Evolutionary conservation across 768 basidiomycete genomes (phyloP).

Genomic region (Leucogyrophana mollusca): DNA sequence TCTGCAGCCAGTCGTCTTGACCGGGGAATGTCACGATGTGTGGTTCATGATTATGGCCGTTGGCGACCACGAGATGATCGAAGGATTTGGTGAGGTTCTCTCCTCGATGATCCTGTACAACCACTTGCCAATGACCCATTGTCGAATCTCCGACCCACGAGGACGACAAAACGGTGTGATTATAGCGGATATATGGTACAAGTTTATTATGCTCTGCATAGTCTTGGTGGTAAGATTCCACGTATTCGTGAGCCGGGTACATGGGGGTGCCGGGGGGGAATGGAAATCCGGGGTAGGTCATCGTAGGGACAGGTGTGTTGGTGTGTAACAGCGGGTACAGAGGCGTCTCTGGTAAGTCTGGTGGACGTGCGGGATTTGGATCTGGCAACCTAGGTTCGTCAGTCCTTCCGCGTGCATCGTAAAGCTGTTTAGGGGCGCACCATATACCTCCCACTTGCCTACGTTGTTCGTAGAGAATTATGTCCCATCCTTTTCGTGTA

Average conservation of each 20-base stretch:
- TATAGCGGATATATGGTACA: slow-evolving; percentile 36
- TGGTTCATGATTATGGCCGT: slow-evolving; percentile 57
- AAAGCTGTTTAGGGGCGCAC: slow-evolving; percentile 22
- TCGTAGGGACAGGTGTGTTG: slow-evolving; percentile 55
- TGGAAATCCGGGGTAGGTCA: slow-evolving; percentile 57
- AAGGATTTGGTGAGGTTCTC: slow-evolving; percentile 26
- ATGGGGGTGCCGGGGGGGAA: slow-evolving; percentile 51
- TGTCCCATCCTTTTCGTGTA: slow-evolving; percentile 36
- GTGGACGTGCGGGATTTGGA: slow-evolving; percentile 31
- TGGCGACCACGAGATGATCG: slow-evolving; percentile 56
- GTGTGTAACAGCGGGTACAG: slow-evolving; percentile 53
- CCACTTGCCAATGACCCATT: slow-evolving; percentile 45
- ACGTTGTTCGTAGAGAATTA: slow-evolving; percentile 55
- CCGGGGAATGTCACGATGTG: slow-evolving; percentile 44
- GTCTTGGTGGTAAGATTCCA: slow-evolving; percentile 46
- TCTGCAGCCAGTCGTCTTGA: slow-evolving; percentile 46
- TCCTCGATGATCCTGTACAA: slow-evolving; percentile 23
- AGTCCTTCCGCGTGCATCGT: neutral
- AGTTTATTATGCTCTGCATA: slow-evolving; percentile 42
- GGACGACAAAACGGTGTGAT: slow-evolving; percentile 41
- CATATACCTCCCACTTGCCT: slow-evolving; percentile 57
- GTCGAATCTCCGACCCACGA: slow-evolving; percentile 41
- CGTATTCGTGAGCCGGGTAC: slow-evolving; percentile 45
- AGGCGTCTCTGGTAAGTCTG: slow-evolving; percentile 51
- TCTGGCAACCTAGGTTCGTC: slow-evolving; percentile 33